Conservation (phyloP, 2,329 filamentous ascomycete species). For the Zymoseptoria pseudotritici region DNA sequence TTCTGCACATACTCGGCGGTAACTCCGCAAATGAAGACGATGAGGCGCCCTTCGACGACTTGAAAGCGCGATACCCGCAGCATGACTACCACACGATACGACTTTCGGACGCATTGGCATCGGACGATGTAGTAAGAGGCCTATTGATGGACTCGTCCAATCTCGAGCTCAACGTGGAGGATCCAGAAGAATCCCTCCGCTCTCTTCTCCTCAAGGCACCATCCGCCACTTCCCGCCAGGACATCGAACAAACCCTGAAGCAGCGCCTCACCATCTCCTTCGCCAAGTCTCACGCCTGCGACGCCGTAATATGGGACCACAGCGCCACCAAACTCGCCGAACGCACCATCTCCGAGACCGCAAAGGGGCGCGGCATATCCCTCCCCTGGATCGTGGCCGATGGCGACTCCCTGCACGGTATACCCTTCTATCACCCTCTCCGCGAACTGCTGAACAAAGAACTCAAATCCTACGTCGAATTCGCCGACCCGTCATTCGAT, state of each 20-base stretch:
- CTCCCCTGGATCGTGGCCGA: conserved; percentile 78
- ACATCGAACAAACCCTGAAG: conserved; percentile 63
- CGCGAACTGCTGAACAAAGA: conserved; percentile 82
- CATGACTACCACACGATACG: conserved; percentile 34
- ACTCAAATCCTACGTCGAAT: conserved; percentile 55
- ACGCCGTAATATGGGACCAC: conserved; percentile 72
- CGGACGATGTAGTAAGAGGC: conserved; percentile 5
- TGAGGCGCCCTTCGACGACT: conserved; percentile 32
- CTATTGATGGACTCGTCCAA: conserved; percentile 4
- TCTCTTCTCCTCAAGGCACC: background rate
- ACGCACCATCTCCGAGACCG: conserved; percentile 75
- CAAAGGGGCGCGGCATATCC: conserved; percentile 80
- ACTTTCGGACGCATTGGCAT: conserved; percentile 9
- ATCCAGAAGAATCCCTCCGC: background rate
- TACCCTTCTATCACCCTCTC: conserved; percentile 68
- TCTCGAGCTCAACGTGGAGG: background rate
- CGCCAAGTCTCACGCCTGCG: conserved; percentile 54
- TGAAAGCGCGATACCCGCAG: conserved; percentile 56
- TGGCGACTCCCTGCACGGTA: conserved; percentile 53
- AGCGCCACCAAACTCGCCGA: conserved; percentile 84
- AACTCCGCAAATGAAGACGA: conserved; percentile 21
- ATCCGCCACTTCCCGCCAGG: conserved; percentile 64
- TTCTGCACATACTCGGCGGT: conserved; percentile 36
- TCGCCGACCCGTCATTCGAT: conserved; percentile 33
- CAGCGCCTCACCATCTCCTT: conserved; percentile 63